Conservation (phyloP, 179 eudicot genomes). For the Corrigiola litoralis region DNA sequence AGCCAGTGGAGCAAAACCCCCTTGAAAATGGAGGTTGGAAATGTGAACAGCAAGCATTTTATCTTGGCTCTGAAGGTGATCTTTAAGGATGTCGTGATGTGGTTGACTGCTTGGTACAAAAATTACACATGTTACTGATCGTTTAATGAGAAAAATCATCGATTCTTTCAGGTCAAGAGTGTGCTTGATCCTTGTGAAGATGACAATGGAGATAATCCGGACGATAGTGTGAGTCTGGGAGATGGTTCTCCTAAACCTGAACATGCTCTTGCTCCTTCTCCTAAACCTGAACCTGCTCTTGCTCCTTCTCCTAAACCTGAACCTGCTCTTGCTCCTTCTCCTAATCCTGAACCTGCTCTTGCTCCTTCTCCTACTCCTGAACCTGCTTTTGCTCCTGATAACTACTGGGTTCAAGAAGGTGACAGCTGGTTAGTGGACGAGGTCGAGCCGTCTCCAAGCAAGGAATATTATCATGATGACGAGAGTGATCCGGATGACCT, state of each 20-base stretch:
- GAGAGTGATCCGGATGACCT: too few relatives aligned
- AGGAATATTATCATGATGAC: too few relatives aligned
- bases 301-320: too few relatives aligned
- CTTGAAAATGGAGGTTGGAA: constrained; percentile 90
- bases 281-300: too few relatives aligned
- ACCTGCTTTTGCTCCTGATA: too few relatives aligned
- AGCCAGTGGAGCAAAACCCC: constrained; percentile 80
- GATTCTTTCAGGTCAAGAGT: constrained; percentile 67
- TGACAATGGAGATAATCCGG: constrained; percentile 63
- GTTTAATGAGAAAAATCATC: background rate
- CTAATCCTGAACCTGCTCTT: too few relatives aligned
- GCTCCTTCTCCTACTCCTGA: too few relatives aligned
- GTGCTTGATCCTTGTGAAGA: constrained; percentile 96
- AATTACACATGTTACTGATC: background rate
- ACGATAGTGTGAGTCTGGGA: constrained; percentile 70
- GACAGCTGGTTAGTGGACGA: too few relatives aligned
- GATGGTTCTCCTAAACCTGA: constrained; percentile 65
- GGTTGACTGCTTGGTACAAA: background rate
- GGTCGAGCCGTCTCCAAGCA: too few relatives aligned
- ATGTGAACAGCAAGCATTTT: constrained; percentile 96
- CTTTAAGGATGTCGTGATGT: background rate
- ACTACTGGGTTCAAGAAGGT: too few relatives aligned
- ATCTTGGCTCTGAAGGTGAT: constrained; percentile 79
- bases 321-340: too few relatives aligned
- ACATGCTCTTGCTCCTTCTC: too few relatives aligned